phyloP scores from a whole-genome alignment of 345 rosid genomes.

The Moringa oleifera region DNA sequence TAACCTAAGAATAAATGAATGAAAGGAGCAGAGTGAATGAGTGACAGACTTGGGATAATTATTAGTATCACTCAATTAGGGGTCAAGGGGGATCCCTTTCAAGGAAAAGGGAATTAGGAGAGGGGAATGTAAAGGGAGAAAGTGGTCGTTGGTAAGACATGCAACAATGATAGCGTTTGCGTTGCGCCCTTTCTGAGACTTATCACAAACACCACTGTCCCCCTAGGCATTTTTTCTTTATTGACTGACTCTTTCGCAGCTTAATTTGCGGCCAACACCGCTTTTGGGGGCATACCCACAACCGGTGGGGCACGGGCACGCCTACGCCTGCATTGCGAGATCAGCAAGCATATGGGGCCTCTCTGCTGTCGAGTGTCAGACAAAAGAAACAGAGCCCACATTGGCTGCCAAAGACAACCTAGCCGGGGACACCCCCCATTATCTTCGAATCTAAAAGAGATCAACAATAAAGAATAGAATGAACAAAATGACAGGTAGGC shows the following conservation, averaged over 20 bases:
- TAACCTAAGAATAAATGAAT: too few relatives aligned
- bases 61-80: too few relatives aligned
- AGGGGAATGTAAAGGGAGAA: slow-evolving; percentile 2
- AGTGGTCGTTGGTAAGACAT: slow-evolving; percentile 13
- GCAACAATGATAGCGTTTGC: not conserved
- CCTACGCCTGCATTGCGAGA: not conserved
- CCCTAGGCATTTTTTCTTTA: not conserved
- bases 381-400: slow-evolving; percentile 10
- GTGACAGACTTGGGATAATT: too few relatives aligned
- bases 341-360: slow-evolving; percentile 9
- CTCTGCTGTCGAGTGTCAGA: slow-evolving; percentile 16
- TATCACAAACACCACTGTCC: too few relatives aligned
- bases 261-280: slow-evolving; percentile 25
- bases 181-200: too few relatives aligned
- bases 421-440: slow-evolving; percentile 8
- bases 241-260: slow-evolving; percentile 16
- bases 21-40: too few relatives aligned
- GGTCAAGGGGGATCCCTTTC: slow-evolving; percentile 14
- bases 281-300: slow-evolving; percentile 1
- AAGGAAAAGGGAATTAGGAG: too few relatives aligned
- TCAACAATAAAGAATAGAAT: too few relatives aligned
- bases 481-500: too few relatives aligned
- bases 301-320: slow-evolving; percentile 9
- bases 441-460: not conserved
- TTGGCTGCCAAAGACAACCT: not conserved